Conservation (phyloP, 1,284 basidiomycete genomes). For the Fomitopsis betulina region DNA sequence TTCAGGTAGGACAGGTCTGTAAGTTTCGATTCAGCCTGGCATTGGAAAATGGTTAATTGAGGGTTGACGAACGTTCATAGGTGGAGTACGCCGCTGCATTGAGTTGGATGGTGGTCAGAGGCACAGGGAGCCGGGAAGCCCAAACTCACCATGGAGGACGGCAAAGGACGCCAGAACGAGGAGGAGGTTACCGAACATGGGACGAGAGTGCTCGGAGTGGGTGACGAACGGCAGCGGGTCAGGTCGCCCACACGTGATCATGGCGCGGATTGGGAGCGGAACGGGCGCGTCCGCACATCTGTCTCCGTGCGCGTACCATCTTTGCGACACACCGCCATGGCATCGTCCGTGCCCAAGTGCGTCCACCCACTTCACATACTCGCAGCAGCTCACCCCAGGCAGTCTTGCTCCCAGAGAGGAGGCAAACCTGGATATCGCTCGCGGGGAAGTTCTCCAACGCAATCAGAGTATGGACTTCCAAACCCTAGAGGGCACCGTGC, state of each 20-base stretch:
- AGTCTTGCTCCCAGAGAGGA: not conserved
- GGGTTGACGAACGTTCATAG: constrained; percentile 56
- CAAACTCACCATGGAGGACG: constrained; percentile 27
- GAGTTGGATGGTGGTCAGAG: not conserved
- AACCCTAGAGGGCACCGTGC: constrained; percentile 60
- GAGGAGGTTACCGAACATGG: constrained; percentile 24
- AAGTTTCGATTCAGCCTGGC: constrained; percentile 8
- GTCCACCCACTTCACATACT: not conserved
- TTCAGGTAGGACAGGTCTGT: constrained; percentile 72
- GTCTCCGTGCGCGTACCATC: not conserved
- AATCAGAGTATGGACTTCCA: constrained; percentile 42
- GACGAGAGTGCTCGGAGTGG: not conserved
- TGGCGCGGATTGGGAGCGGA: too few relatives aligned
- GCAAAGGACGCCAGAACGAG: constrained; percentile 22
- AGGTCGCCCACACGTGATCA: constrained; percentile 7
- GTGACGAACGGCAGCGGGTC: not conserved
- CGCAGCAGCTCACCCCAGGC: not conserved
- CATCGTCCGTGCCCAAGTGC: not conserved
- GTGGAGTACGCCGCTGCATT: constrained; percentile 44
- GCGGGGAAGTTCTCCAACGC: constrained; percentile 5
- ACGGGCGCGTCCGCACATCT: not conserved
- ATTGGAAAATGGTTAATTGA: not conserved
- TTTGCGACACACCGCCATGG: not conserved
- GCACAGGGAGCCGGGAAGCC: not conserved
- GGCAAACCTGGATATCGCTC: not conserved